Evolutionary conservation across 2,329 filamentous ascomycete species (phyloP), one percentile per base, ranked within the genome.

Genomic region (Fonsecaea pugnacius): DNA sequence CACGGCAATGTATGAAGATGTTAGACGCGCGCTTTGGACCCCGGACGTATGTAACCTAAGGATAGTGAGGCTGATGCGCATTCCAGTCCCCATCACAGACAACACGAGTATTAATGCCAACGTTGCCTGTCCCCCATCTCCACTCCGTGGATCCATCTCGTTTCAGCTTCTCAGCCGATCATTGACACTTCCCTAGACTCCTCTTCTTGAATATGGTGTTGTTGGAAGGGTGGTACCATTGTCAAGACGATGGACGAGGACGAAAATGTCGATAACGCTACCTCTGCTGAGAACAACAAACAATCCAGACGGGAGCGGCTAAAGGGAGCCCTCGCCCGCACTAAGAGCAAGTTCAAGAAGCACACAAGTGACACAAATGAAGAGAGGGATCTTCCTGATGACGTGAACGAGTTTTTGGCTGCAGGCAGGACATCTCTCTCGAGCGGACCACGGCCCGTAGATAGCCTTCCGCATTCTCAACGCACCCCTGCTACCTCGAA

Each of bases 281-380:
- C 43, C 54, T 33, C 58, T 12, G n/a, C 55, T 12, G 56, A 62
- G 21, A 40, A 63, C 43, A 50, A 35, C 58, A 71, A 67, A 58
- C 24, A 36, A 30, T 65, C 67, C 16, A 65, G 59, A 51, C 65
- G 70, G 40, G 67, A 68, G 32, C 60, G 60, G 18, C 58, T 70
- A 16, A 71, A 71, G 65, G 70, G 65, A 18, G 69, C 66, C n/a
- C 53, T 71, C 21, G 48, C 60, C 32, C 62, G 66, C 21, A 70
- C 70, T 7, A 71, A 69, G 60, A 69, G 65, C 66, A 71, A 70
- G 58, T 65, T 71, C 54, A 67, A 66, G 46, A 71, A 71, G 58
- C 38, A 67, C 6, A 54, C 48, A 8, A 67, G 69, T 27, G 63
- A 63, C 36, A 46, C 57, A 14, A 52, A 52, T 51, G 57, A 65